Conservation (phyloP, 2,329 filamentous ascomycete species). For the Botrytis fragariae region DNA sequence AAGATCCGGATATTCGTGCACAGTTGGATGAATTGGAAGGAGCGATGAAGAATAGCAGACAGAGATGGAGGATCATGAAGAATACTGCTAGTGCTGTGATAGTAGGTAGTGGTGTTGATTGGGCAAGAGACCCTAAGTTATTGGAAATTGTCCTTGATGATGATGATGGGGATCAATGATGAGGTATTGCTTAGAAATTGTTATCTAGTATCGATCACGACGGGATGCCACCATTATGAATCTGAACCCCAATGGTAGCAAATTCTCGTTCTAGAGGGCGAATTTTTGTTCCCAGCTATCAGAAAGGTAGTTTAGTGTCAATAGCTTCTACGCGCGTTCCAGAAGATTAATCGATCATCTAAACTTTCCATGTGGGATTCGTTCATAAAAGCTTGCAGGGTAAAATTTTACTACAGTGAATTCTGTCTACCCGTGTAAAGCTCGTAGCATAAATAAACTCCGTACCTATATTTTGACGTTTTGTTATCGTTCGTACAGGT, state of each 20-base stretch:
- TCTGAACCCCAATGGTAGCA: too few relatives aligned
- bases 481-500: background rate
- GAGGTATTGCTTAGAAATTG: background rate
- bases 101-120: constrained; percentile 78
- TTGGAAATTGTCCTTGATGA: constrained; percentile 69
- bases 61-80: constrained; percentile 73
- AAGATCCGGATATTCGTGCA: constrained; percentile 50
- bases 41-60: constrained; percentile 60
- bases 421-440: background rate
- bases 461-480: background rate
- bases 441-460: background rate
- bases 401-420: background rate
- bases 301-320: background rate
- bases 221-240: background rate
- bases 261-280: too few relatives aligned
- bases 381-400: background rate
- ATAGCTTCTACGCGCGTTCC: background rate
- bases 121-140: constrained; percentile 68
- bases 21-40: constrained; percentile 58
- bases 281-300: background rate
- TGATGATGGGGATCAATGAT: constrained; percentile 48
- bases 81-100: constrained; percentile 75
- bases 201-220: background rate
- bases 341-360: background rate
- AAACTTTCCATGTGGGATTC: background rate